Base-by-base conservation (phyloP, 192 early-diverging fungal genomes). In the Rhizoclosmatium sp. region DNA sequence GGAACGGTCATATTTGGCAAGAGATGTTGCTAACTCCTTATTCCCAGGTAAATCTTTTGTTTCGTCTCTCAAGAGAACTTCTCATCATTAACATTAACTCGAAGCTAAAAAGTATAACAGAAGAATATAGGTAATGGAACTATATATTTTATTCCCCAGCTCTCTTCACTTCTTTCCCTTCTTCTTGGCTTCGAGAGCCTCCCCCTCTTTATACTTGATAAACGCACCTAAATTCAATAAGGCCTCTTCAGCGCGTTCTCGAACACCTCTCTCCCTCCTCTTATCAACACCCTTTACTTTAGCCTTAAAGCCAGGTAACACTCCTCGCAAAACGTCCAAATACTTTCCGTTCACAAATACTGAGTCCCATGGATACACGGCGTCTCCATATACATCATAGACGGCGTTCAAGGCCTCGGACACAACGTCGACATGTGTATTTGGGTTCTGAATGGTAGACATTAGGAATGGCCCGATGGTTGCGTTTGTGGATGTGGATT, bases 371-470 rank as follows among this genome's bases (percentile, higher is more conserved):
- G 94, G 93, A 80, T 88, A 97, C 10, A 70, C 89, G 41, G 79
- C 85, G 71, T 98, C 97, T 47, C 89, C 89, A 81, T 97, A 98
- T 39, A 97, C 90, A 76, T 98, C 97, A 75, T 87, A 97, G 48
- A 98, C 81, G 31, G 91, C 89, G 73, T 97, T 94, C 77, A 98
- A 78, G 0, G 92, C 92, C 80, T 97, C 96, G 16, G 75, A 44
- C 1, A 80, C 48, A n/a, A 81, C 69, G 1, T 90, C 81, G 14
- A 91, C 70, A 12, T 60, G 21, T 23, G 4, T 9, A 47, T 23
- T 2, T 31, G 39, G 59, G 49, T 64, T 31, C 54, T 12, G 10
- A 40, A 40, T 44, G 31, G 31, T 16, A 14, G 48, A 31, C 4
- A 82, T 12, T 2, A 78, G 65, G 69, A 80, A 70, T 48, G 73